Conservation (phyloP, 768 basidiomycete species). For the Mycena alexandri region DNA sequence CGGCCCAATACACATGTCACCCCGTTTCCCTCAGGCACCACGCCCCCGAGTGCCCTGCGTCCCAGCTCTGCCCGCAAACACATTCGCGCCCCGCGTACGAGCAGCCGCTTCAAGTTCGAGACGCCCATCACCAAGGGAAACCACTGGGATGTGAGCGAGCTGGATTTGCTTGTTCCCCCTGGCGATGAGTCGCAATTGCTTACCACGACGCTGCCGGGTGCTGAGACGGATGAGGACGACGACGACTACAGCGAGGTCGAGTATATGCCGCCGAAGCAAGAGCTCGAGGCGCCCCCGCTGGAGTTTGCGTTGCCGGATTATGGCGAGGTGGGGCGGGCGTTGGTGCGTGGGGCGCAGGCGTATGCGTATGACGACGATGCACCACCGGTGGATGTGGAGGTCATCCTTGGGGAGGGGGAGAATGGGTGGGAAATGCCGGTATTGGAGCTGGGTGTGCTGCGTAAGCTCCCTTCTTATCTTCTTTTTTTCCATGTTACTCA, state of each 20-base stretch:
- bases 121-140: constrained; percentile 77
- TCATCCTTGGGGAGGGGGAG: constrained; percentile 37
- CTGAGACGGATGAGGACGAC: constrained; percentile 9
- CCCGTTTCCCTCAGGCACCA: constrained; percentile 39
- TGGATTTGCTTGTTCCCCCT: constrained; percentile 44
- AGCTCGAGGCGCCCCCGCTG: constrained; percentile 57
- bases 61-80: constrained; percentile 80
- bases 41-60: constrained; percentile 59
- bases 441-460: constrained; percentile 36
- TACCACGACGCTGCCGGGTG: constrained; percentile 38
- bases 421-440: too few species aligned
- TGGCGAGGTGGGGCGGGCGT: constrained; percentile 52
- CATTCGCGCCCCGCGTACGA: constrained; percentile 65
- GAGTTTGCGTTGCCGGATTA: constrained; percentile 62
- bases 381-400: constrained; percentile 43
- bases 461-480: constrained; percentile 32
- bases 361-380: constrained; percentile 47
- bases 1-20: constrained; percentile 12
- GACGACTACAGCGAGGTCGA: constrained; percentile 64
- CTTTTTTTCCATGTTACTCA: neutral
- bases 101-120: constrained; percentile 59
- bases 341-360: constrained; percentile 51
- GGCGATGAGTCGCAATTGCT: constrained; percentile 45
- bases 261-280: constrained; percentile 64
- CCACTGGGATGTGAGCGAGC: constrained; percentile 83